Conservation (phyloP, 768 basidiomycete species). For the Mrakia frigida region DNA sequence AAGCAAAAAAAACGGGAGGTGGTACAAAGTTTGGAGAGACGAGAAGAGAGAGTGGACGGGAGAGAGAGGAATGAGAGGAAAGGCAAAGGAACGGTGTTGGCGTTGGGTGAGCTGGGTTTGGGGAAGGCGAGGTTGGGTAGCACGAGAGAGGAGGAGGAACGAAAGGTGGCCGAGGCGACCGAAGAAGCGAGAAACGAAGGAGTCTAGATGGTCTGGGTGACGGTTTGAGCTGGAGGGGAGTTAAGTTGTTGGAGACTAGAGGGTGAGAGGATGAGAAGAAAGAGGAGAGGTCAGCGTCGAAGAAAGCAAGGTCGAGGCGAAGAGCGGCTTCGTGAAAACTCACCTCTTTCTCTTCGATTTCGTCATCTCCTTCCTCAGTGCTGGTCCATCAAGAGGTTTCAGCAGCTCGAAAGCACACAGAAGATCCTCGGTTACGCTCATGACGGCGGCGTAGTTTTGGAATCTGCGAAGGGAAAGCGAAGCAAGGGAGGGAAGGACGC, state of each 20-base stretch:
- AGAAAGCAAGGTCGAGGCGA: not conserved
- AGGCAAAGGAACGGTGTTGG: not conserved
- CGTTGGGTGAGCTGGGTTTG: not conserved
- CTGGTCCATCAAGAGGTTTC: constrained; percentile 90
- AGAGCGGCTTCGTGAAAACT: constrained; percentile 33
- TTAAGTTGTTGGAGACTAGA: constrained; percentile 45
- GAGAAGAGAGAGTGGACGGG: too few species aligned
- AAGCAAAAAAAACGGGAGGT: constrained; percentile 2
- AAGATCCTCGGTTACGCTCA: constrained; percentile 91
- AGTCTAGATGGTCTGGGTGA: constrained; percentile 32
- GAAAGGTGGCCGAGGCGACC: not conserved
- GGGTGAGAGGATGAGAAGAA: not conserved
- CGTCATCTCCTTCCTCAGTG: constrained; percentile 95
- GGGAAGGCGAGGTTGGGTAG: not conserved
- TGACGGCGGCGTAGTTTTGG: constrained; percentile 66
- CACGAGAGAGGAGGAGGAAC: too few species aligned
- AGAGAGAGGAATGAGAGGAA: too few species aligned
- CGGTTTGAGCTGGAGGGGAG: constrained; percentile 41
- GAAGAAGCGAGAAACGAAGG: not conserved
- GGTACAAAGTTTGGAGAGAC: too few species aligned
- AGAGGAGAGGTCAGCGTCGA: not conserved
- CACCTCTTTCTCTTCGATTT: constrained; percentile 97
- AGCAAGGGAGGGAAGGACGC: constrained; percentile 36
- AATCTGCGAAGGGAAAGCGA: constrained; percentile 53
- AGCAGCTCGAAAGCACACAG: constrained; percentile 95